Conservation (phyloP, 306 rosid genomes). For the Trichosanthes truncata region DNA sequence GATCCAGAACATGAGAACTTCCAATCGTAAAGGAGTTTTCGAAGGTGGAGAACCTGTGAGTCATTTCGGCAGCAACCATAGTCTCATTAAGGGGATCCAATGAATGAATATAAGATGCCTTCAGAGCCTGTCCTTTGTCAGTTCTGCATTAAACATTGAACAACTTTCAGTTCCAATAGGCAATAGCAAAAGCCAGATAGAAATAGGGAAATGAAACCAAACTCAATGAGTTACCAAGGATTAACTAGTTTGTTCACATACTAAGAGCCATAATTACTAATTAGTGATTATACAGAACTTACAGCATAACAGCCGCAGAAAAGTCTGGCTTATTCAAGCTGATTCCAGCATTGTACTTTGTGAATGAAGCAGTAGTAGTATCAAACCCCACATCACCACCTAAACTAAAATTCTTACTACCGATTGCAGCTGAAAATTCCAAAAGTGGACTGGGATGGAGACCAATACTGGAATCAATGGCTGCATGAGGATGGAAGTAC, state of each 20-base stretch:
- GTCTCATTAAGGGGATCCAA: conserved; percentile 48
- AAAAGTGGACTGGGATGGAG: conserved; percentile 73
- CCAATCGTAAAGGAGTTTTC: conserved; percentile 76
- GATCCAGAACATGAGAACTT: conserved; percentile 57
- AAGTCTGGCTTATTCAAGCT: conserved; percentile 71
- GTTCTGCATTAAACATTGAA: conserved; percentile 39
- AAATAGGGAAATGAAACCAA: neutral
- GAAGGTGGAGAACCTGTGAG: conserved; percentile 45
- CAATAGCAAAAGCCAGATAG: neutral
- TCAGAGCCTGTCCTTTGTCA: conserved; percentile 67
- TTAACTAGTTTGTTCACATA: neutral
- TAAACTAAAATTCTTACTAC: conserved; percentile 64
- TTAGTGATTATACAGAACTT: conserved; percentile 22
- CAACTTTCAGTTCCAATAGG: neutral
- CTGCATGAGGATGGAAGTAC: conserved; percentile 84
- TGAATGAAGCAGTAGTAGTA: conserved; percentile 78
- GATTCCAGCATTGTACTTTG: conserved; percentile 74
- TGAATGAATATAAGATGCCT: conserved; percentile 74
- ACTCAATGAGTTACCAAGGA: neutral
- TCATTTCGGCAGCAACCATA: conserved; percentile 71
- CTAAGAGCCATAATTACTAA: conserved; percentile 9
- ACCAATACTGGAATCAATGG: conserved; percentile 78
- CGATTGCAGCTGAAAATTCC: conserved; percentile 73
- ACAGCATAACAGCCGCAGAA: conserved; percentile 68
- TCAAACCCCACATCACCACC: conserved; percentile 93